A percentile compares a stretch with the other conserved stretches of the same genome.
Evolutionary conservation across 1,284 basidiomycete species (phyloP).

Genomic region (Ceratobasidium sp.): DNA sequence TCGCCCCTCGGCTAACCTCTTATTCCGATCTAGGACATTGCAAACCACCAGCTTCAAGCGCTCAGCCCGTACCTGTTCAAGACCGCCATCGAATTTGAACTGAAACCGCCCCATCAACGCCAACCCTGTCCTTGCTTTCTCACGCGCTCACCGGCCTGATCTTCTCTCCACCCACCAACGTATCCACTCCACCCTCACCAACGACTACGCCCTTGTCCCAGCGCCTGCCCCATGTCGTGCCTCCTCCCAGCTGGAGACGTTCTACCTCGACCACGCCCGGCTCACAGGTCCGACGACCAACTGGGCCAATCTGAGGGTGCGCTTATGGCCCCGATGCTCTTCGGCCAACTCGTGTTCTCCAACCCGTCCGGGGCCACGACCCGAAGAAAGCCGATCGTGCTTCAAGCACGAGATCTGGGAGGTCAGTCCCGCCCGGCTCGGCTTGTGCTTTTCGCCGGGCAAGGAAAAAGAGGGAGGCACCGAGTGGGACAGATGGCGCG

Average conservation of each 20-base stretch:
- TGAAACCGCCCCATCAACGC: slow-evolving; percentile 61
- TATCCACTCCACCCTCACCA: slow-evolving; percentile 53
- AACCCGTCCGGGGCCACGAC: slow-evolving; percentile 55
- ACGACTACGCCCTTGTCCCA: slow-evolving; percentile 57
- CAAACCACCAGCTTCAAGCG: slow-evolving; percentile 93
- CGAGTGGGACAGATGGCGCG: slow-evolving; percentile 65
- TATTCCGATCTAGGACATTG: slow-evolving; percentile 78
- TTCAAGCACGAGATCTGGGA: slow-evolving; percentile 84
- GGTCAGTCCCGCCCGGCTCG: slow-evolving; percentile 74
- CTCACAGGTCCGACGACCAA: slow-evolving; percentile 79
- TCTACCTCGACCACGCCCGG: slow-evolving; percentile 85
- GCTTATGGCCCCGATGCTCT: slow-evolving; percentile 84
- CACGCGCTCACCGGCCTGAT: slow-evolving; percentile 33
- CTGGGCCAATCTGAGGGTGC: slow-evolving; percentile 79
- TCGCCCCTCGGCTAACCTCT: slow-evolving; percentile 29
- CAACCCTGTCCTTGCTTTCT: slow-evolving; percentile 58
- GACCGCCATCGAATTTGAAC: slow-evolving; percentile 85
- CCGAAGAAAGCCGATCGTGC: slow-evolving; percentile 5
- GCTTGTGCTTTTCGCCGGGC: slow-evolving; percentile 65
- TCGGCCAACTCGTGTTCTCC: slow-evolving; percentile 77
- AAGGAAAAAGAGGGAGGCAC: slow-evolving; percentile 55
- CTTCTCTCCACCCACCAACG: slow-evolving; percentile 58
- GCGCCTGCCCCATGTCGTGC: slow-evolving; percentile 54
- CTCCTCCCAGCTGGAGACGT: slow-evolving; percentile 72
- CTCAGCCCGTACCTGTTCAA: slow-evolving; percentile 87